Evolutionary conservation across 2,329 filamentous ascomycete genomes (phyloP).

Genomic region (Alternaria gaisen): DNA sequence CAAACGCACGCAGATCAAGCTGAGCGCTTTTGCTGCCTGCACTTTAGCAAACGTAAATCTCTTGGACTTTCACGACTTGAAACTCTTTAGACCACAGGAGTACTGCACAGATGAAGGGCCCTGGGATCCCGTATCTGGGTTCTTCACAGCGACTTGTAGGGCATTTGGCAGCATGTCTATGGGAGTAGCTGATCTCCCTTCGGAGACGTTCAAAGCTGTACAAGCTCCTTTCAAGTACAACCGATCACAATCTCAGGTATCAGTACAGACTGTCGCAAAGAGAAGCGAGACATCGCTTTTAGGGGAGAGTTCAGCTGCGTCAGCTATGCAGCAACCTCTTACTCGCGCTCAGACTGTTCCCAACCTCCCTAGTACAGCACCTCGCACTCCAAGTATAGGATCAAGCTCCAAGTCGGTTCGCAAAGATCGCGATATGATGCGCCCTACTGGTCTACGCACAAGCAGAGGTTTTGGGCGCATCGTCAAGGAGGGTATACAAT

Average conservation of each 20-base stretch:
- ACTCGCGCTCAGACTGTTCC: not conserved
- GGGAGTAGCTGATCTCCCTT: slow-evolving; percentile 75
- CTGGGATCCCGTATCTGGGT: slow-evolving; percentile 29
- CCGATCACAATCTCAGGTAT: slow-evolving; percentile 15
- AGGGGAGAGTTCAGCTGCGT: not conserved
- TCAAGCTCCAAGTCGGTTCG: not conserved
- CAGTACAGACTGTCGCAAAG: slow-evolving; percentile 7
- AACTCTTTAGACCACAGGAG: slow-evolving; percentile 27
- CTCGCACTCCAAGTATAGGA: slow-evolving; percentile 1
- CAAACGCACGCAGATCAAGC: slow-evolving; percentile 29
- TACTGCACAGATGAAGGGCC: slow-evolving; percentile 25
- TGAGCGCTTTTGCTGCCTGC: slow-evolving; percentile 38
- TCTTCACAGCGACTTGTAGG: slow-evolving; percentile 67
- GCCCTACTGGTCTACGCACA: slow-evolving; percentile 25
- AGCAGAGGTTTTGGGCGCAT: slow-evolving; percentile 24
- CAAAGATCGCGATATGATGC: slow-evolving; percentile 31
- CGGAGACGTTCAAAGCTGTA: slow-evolving; percentile 57
- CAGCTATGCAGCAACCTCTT: not conserved
- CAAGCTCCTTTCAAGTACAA: slow-evolving; percentile 12
- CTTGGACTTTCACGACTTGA: slow-evolving; percentile 27
- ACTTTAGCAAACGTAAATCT: slow-evolving; percentile 27
- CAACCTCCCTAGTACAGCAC: not conserved
- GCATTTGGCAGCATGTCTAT: slow-evolving; percentile 66
- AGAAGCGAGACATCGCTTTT: not conserved
- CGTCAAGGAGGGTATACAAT: slow-evolving; percentile 16